Evolutionary conservation across 495 filamentous ascomycete genomes (phyloP).

Genomic region (Haplographium delicatum): DNA sequence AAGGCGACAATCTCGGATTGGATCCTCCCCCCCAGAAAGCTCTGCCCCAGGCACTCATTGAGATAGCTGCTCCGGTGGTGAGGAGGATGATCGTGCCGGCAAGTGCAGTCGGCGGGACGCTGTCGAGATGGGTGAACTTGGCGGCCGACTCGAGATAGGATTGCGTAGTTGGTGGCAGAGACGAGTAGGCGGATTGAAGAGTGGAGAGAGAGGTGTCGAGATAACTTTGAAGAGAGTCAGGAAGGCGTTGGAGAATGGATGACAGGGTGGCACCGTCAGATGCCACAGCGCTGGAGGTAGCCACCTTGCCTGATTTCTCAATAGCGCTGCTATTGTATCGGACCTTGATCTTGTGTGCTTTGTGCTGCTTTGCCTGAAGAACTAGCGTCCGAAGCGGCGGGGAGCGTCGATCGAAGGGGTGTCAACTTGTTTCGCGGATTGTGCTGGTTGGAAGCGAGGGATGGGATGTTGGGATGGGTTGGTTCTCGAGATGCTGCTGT

Average conservation of each 20-base stretch:
- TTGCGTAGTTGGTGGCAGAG: constrained; percentile 20
- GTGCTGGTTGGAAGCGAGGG: too few relatives aligned
- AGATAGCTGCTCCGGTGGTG: constrained; percentile 12
- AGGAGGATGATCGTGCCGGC: constrained; percentile 11
- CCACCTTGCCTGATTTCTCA: constrained; percentile 41
- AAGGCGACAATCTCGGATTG: constrained; percentile 40
- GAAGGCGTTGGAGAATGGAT: constrained; percentile 37
- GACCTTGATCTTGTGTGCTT: background rate
- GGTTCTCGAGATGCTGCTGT: too few relatives aligned
- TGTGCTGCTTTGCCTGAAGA: too few relatives aligned
- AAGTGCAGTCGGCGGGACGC: constrained; percentile 17
- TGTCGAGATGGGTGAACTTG: constrained; percentile 35
- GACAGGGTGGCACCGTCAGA: constrained; percentile 44
- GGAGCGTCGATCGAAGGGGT: too few relatives aligned
- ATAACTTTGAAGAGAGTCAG: constrained; percentile 42
- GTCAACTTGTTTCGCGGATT: too few relatives aligned
- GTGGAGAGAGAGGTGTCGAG: constrained; percentile 37
- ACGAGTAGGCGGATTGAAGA: constrained; percentile 28
- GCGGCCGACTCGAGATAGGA: constrained; percentile 48
- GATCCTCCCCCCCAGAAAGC: constrained; percentile 20
- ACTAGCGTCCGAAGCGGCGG: too few relatives aligned
- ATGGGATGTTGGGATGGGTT: too few relatives aligned
- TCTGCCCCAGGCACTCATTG: constrained; percentile 27
- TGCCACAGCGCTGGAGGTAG: constrained; percentile 44
- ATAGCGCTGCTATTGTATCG: background rate